These are phyloP conservation scores for Pseudonectria foliicola DNA, from an alignment of 2,329 filamentous ascomycete genomes.

Conservation along the genomic window DNA sequence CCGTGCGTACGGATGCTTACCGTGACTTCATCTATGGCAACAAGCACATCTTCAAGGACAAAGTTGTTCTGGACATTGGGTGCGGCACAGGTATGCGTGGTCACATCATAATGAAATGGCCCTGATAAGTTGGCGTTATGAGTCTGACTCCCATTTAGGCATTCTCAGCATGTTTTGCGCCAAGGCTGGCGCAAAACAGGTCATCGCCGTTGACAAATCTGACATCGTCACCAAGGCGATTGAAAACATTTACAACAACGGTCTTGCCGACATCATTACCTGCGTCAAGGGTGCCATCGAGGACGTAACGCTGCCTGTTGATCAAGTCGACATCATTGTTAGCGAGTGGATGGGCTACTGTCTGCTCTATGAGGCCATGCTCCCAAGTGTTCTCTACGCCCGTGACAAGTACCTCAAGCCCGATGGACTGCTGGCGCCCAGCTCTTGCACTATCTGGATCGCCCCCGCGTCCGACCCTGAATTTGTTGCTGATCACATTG, in stretches of 20 bases:
- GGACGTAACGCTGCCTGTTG: conserved; percentile 70
- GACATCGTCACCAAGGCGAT: conserved; percentile 82
- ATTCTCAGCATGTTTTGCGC: conserved; percentile 95
- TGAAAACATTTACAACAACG: conserved; percentile 78
- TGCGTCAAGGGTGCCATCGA: conserved; percentile 82
- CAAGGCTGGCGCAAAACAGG: conserved; percentile 75
- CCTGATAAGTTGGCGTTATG: neutral
- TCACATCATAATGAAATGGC: neutral
- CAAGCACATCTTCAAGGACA: conserved; percentile 78
- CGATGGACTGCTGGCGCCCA: conserved; percentile 78
- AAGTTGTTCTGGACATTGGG: conserved; percentile 84
- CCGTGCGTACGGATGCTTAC: conserved; percentile 82
- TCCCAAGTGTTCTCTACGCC: conserved; percentile 84
- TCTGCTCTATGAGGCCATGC: conserved; percentile 90
- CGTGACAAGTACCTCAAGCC: conserved; percentile 78
- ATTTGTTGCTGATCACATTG: conserved; percentile 68
- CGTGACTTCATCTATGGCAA: conserved; percentile 92
- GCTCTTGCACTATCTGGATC: conserved; percentile 74
- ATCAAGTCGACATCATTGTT: conserved; percentile 86
- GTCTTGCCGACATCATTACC: conserved; percentile 64
- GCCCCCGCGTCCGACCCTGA: conserved; percentile 74
- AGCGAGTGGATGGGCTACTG: conserved; percentile 99
- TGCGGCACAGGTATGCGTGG: conserved; percentile 58
- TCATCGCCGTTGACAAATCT: conserved; percentile 88
- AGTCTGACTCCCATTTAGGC: conserved; percentile 34